A percentile compares a stretch with the other conserved stretches of the same genome.
Conservation (phyloP, 768 basidiomycete species). For the Infundibulicybe gibba region DNA sequence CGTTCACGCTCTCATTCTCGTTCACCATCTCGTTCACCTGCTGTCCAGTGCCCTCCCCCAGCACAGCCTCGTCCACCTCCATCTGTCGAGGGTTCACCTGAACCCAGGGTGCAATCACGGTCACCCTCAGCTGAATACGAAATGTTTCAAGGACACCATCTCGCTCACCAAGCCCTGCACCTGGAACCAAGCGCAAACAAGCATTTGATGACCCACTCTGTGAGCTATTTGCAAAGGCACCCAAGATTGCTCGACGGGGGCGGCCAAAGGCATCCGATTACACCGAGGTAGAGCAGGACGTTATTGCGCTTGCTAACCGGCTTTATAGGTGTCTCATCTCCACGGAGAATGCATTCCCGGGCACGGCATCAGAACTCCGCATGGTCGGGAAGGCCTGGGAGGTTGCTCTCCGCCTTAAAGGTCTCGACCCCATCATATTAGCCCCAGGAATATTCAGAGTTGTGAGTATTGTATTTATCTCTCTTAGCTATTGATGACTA, state of each 20-base stretch:
- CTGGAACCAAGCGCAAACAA: not conserved
- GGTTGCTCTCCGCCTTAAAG: slow-evolving; percentile 5
- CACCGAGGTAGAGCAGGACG: slow-evolving; percentile 11
- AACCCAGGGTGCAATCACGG: too few species aligned
- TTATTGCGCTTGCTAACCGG: slow-evolving; percentile 11
- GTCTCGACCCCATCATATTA: slow-evolving; percentile 1
- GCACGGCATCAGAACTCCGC: slow-evolving; percentile 6
- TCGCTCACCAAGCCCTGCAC: not conserved
- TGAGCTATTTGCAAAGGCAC: not conserved
- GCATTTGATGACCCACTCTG: not conserved
- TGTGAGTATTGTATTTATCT: slow-evolving; percentile 4
- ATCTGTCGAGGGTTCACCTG: too few species aligned
- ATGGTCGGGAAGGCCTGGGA: slow-evolving; percentile 11
- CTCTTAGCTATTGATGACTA: not conserved
- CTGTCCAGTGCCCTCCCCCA: too few species aligned
- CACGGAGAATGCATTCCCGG: slow-evolving; percentile 16
- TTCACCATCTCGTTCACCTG: too few species aligned
- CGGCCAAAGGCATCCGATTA: slow-evolving; percentile 14
- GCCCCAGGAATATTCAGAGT: slow-evolving; percentile 12
- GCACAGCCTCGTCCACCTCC: too few species aligned
- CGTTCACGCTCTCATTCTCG: too few species aligned
- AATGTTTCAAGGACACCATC: too few species aligned
- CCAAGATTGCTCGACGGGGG: not conserved
- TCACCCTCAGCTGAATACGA: too few species aligned
- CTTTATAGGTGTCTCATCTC: slow-evolving; percentile 13